Evolutionary conservation across 192 early-diverging fungal genomes (phyloP).

Genomic region (Umbelopsis sp.): DNA sequence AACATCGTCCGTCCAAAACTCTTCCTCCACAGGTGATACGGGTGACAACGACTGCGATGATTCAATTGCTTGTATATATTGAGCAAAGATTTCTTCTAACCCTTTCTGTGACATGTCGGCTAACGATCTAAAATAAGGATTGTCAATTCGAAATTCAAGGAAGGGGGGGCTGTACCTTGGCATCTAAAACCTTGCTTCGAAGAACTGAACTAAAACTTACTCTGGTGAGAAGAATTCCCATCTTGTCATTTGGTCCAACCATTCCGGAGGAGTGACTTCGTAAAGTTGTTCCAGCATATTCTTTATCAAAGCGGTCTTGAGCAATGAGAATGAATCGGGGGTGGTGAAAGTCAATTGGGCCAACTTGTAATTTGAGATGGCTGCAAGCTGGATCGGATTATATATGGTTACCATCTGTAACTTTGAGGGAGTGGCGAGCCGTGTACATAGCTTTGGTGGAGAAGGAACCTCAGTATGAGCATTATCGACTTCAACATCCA

Average conservation of each 20-base stretch:
- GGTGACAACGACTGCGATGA: not conserved
- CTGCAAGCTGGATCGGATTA: slow-evolving; percentile 43
- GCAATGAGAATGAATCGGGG: slow-evolving; percentile 37
- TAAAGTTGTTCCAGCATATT: slow-evolving; percentile 39
- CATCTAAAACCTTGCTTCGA: not conserved
- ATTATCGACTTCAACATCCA: not conserved
- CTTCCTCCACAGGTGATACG: slow-evolving; percentile 7
- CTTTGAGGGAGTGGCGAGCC: not conserved
- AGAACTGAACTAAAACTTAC: slow-evolving; percentile 5
- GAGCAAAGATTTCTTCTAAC: slow-evolving; percentile 36
- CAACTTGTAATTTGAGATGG: slow-evolving; percentile 45
- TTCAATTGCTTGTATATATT: slow-evolving; percentile 38
- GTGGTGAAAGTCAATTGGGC: slow-evolving; percentile 43
- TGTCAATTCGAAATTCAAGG: too few species aligned
- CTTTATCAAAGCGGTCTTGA: slow-evolving; percentile 42
- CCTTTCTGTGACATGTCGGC: slow-evolving; percentile 35
- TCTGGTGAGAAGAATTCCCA: slow-evolving; percentile 44
- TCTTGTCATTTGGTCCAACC: slow-evolving; percentile 41
- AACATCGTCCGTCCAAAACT: slow-evolving; percentile 19
- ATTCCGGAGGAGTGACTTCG: slow-evolving; percentile 37
- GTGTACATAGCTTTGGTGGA: slow-evolving; percentile 8
- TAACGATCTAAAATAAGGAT: slow-evolving; percentile 23
- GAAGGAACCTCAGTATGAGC: not conserved
- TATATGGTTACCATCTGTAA: slow-evolving; percentile 25
- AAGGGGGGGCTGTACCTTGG: too few species aligned